Conservation (phyloP, 2,329 filamentous ascomycete genomes). For the Cucurbitaria berberidis region DNA sequence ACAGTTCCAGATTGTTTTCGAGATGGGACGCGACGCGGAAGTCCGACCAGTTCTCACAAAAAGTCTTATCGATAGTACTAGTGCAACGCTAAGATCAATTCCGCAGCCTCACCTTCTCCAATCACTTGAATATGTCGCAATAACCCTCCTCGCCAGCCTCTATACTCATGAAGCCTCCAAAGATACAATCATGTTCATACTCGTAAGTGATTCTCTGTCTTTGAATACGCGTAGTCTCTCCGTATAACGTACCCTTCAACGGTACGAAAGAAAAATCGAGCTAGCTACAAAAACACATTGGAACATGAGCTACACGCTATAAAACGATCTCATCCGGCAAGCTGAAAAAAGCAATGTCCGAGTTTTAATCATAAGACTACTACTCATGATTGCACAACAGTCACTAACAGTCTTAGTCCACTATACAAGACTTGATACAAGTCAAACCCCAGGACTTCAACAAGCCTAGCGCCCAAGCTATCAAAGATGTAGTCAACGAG, state of each 20-base stretch:
- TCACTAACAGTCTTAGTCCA: slow-evolving; percentile 66
- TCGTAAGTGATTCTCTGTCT: slow-evolving; percentile 35
- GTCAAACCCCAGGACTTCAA: slow-evolving; percentile 88
- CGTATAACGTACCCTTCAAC: neutral
- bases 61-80: slow-evolving; percentile 29
- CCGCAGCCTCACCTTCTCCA: slow-evolving; percentile 7
- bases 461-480: slow-evolving; percentile 79
- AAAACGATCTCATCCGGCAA: too few species aligned
- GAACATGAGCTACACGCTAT: neutral
- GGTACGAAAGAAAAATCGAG: slow-evolving; percentile 11
- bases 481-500: slow-evolving; percentile 95
- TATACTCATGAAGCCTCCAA: slow-evolving; percentile 36
- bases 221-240: neutral
- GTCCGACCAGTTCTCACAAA: slow-evolving; percentile 14
- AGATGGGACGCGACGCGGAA: slow-evolving; percentile 18
- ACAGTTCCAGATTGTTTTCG: neutral
- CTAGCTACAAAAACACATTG: neutral
- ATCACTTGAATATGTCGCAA: slow-evolving; percentile 12
- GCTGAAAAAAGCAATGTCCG: too few species aligned
- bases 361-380: too few species aligned
- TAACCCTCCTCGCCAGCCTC: slow-evolving; percentile 15
- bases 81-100: slow-evolving; percentile 14
- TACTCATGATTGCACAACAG: neutral
- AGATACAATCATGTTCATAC: slow-evolving; percentile 46
- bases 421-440: slow-evolving; percentile 91